Evolutionary conservation across 108 stramenopile species (phyloP), one percentile per base, ranked within the genome.

Genomic region (Pseudonitzschia pungens): DNA sequence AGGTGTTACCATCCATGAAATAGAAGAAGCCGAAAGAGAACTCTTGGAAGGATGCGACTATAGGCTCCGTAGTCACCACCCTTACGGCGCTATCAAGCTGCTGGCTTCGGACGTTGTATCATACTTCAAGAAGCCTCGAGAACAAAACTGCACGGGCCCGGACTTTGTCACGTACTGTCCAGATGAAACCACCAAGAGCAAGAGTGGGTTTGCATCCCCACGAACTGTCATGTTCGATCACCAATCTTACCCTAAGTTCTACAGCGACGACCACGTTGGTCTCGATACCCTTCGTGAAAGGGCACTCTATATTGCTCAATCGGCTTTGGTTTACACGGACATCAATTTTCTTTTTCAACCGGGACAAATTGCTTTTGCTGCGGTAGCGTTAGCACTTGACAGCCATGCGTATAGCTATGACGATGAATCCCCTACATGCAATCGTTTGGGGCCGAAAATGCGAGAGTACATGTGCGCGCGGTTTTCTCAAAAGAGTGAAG

Each of bases 281-380:
- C 63, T 75, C 44, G 71, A 69, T 21, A 68, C 58, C 0, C 44
- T 82, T 20, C 50, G 73, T 57, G 70, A 79, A 53, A 40, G 82
- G 59, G 80, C 84, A 15, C 36, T 75, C 31, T 64, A 65, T 11
- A 66, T 85, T 41, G 80, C 76, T 14, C 80, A 81, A 50, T 55
- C 73, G 12, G 80, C 84, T 8, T 64, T 76, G 16, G 70, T 81
- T 11, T 85, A 80, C 72, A 78, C 84, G 1, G 84, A 85, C 67
- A 80, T 78, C 31, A 70, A 67, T 64, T 85, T 85, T 56, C 64
- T 85, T 6, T 78, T 70, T 66, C 68, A 74, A 12, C 84, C 84
- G 21, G 80, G 80, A 24, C 69, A 85, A 41, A 81, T 85, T 54
- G 84, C 80, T 29, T 77, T 85, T 76, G 84, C 84, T 51, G 80